Evolutionary conservation across 2,329 filamentous ascomycete genomes (phyloP).

Genomic region (Alternaria incomplexa): DNA sequence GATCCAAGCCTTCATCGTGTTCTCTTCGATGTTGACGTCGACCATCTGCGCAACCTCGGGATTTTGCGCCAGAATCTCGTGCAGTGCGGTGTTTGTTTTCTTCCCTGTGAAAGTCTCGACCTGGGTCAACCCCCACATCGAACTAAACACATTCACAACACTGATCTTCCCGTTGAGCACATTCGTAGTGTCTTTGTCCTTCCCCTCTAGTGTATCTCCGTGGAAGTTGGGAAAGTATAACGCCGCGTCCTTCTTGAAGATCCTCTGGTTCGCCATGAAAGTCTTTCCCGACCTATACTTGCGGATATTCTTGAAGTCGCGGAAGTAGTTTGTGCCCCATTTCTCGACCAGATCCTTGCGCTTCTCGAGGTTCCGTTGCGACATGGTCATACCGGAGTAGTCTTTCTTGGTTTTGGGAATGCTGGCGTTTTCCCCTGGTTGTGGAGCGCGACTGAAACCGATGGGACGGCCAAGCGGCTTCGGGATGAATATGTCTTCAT

Average conservation of each 20-base stretch:
- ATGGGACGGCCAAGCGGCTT: conserved; percentile 73
- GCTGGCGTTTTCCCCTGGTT: conserved; percentile 81
- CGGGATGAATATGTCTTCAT: conserved; percentile 54
- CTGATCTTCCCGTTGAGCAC: conserved; percentile 75
- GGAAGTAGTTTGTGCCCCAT: conserved; percentile 88
- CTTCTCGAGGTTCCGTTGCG: conserved; percentile 67
- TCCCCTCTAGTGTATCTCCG: conserved; percentile 72
- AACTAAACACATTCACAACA: conserved; percentile 81
- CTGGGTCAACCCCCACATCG: conserved; percentile 85
- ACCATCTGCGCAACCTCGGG: conserved; percentile 71
- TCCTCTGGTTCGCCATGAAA: conserved; percentile 81
- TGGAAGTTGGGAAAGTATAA: conserved; percentile 93
- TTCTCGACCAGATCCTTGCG: conserved; percentile 77
- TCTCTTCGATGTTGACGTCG: conserved; percentile 89
- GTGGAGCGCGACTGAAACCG: conserved; percentile 76
- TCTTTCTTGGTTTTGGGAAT: conserved; percentile 60
- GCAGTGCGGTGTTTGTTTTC: conserved; percentile 72
- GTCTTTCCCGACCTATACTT: conserved; percentile 83
- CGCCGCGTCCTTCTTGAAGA: conserved; percentile 81
- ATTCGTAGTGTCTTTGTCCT: conserved; percentile 72
- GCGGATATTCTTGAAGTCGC: conserved; percentile 88
- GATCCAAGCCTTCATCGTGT: conserved; percentile 67
- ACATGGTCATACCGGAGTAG: conserved; percentile 41
- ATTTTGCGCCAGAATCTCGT: conserved; percentile 63
- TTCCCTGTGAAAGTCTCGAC: conserved; percentile 70